These are phyloP conservation scores for Picocystis sp. DNA, from an alignment of 163 green algal species.

Conservation along the genomic window DNA sequence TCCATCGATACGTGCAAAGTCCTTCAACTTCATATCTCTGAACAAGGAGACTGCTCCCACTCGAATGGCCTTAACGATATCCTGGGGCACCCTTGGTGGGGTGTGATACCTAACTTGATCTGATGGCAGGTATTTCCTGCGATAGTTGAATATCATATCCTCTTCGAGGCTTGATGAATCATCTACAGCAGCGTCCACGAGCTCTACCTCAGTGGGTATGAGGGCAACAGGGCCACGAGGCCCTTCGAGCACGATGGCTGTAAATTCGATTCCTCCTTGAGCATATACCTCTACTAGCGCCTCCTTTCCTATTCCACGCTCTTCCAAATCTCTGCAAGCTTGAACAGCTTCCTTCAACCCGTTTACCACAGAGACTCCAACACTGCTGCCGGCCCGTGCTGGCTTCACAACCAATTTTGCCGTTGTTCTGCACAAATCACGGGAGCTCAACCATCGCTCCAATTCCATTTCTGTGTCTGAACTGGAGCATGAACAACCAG, in stretches of 20 bases:
- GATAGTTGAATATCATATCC: constrained; percentile 23
- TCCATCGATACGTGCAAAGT: constrained; percentile 25
- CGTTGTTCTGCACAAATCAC: neutral
- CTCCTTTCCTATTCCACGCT: neutral
- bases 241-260: constrained; percentile 19
- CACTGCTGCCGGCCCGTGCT: constrained; percentile 18
- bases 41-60: constrained; percentile 15
- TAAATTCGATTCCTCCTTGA: constrained; percentile 22
- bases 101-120: constrained; percentile 24
- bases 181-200: neutral
- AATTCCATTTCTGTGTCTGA: too few species aligned
- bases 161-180: neutral
- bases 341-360: constrained; percentile 12
- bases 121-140: constrained; percentile 30
- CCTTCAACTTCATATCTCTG: constrained; percentile 14
- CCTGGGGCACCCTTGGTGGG: constrained; percentile 7
- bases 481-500: too few species aligned
- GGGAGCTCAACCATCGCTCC: too few species aligned
- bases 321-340: constrained; percentile 2
- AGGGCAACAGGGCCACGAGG: constrained; percentile 14
- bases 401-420: constrained; percentile 19
- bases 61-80: constrained; percentile 12
- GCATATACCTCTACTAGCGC: constrained; percentile 22
- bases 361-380: constrained; percentile 17
- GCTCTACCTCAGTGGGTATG: constrained; percentile 20